Percentiles rank a stretch among this genome's conserved stretches.
These are phyloP conservation scores for Strigomonas galati DNA, from an alignment of 208 protist species.

Conservation along the genomic window DNA sequence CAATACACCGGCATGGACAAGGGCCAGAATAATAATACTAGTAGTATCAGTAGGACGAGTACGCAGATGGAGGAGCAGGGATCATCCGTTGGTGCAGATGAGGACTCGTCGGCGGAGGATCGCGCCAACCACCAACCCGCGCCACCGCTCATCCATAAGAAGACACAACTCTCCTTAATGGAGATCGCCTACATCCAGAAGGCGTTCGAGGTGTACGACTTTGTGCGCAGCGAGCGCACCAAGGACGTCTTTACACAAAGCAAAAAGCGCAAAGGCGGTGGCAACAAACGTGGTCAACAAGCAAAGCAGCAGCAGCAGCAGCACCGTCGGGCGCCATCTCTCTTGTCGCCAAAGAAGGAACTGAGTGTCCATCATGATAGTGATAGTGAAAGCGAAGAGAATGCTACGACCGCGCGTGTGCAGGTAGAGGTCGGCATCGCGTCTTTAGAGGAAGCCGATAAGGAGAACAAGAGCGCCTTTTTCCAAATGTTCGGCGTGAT, in stretches of 20 bases:
- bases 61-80: no score
- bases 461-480: background rate
- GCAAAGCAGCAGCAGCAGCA: background rate
- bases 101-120: no score
- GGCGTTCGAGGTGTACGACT: constrained; percentile 41
- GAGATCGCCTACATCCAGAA: constrained; percentile 20
- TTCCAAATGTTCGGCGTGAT: background rate
- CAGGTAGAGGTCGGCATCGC: background rate
- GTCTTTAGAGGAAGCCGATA: background rate
- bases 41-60: no score
- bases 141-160: background rate
- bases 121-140: background rate
- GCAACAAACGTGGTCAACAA: background rate
- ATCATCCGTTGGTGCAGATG: no score
- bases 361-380: no score
- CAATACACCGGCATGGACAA: background rate
- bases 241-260: background rate
- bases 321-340: background rate
- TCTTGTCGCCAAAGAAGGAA: no score
- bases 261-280: background rate
- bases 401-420: background rate
- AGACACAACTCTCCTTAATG: background rate
- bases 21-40: no score
- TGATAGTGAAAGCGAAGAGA: background rate
- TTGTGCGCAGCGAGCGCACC: constrained; percentile 13